Evolutionary conservation across 306 rosid species (phyloP).

Genomic region (Luffa aegyptiaca): DNA sequence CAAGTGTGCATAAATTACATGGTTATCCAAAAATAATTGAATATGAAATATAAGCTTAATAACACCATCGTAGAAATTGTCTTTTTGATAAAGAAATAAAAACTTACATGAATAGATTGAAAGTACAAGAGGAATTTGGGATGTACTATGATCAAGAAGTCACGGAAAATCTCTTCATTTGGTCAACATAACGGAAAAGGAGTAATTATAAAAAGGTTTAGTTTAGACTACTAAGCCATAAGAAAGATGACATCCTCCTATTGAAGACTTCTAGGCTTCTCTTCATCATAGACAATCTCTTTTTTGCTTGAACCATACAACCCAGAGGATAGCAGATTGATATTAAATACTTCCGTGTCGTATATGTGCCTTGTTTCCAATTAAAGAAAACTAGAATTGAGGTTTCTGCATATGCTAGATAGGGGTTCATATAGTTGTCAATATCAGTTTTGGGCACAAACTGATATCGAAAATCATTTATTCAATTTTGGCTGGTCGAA

Average conservation of each 20-base stretch:
- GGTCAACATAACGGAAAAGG: too few relatives aligned
- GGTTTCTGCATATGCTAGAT: neutral
- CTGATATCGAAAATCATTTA: neutral
- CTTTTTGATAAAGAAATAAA: neutral
- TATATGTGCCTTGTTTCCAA: neutral
- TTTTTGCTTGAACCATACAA: neutral
- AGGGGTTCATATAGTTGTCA: neutral
- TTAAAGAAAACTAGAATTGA: neutral
- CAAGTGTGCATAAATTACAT: neutral
- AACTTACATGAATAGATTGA: neutral
- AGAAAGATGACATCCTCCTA: neutral
- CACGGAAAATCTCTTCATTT: neutral
- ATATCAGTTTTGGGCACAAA: neutral
- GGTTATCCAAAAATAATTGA: neutral
- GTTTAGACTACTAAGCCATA: neutral
- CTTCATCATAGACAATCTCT: neutral
- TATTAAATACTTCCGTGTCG: neutral
- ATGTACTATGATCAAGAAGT: neutral
- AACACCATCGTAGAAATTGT: neutral
- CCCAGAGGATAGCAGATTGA: neutral
- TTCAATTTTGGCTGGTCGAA: neutral
- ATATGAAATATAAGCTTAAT: neutral
- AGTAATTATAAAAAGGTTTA: neutral
- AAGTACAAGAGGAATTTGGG: neutral
- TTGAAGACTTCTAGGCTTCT: neutral